Evolutionary conservation across 139 green algal species (phyloP).

Genomic region (Desmodesmus armatus): DNA sequence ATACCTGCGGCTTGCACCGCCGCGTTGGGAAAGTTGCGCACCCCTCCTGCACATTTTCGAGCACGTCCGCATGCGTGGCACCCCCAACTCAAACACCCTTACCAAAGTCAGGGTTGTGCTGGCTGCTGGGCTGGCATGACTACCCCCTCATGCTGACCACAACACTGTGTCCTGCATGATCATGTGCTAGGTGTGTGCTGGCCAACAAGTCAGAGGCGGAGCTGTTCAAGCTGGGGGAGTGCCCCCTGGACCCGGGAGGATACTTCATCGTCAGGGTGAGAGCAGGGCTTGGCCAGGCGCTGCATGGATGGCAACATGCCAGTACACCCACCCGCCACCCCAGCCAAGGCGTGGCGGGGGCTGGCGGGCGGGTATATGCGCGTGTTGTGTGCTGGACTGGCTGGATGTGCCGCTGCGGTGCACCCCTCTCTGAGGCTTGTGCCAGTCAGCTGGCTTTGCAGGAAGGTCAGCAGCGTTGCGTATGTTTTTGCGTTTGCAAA

Average conservation of each 20-base stretch:
- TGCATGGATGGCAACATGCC: not conserved
- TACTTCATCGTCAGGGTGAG: constrained; percentile 97
- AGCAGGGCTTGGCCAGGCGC: not conserved
- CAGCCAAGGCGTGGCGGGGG: too few relatives aligned
- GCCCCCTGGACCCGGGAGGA: constrained; percentile 96
- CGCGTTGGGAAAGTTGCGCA: too few relatives aligned
- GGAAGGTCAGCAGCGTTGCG: not conserved
- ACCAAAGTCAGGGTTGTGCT: not conserved
- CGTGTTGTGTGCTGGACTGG: too few relatives aligned
- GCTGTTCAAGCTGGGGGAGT: constrained; percentile 93
- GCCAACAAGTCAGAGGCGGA: constrained; percentile 85
- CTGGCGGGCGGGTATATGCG: too few relatives aligned
- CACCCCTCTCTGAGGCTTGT: too few relatives aligned
- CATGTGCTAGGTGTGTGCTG: constrained; percentile 68
- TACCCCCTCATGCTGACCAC: not conserved
- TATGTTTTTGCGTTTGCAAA: not conserved
- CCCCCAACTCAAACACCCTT: too few relatives aligned
- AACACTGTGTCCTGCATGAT: not conserved
- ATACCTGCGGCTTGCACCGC: too few relatives aligned
- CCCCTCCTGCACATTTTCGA: too few relatives aligned
- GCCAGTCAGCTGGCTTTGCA: too few relatives aligned
- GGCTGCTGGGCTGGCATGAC: not conserved
- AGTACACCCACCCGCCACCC: too few relatives aligned
- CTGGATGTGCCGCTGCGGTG: too few relatives aligned
- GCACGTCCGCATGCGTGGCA: not conserved